A percentile compares a stretch with the other conserved stretches of the same genome.
Conservation (phyloP, 2,329 filamentous ascomycete species). For the Huntiella moniliformis region DNA sequence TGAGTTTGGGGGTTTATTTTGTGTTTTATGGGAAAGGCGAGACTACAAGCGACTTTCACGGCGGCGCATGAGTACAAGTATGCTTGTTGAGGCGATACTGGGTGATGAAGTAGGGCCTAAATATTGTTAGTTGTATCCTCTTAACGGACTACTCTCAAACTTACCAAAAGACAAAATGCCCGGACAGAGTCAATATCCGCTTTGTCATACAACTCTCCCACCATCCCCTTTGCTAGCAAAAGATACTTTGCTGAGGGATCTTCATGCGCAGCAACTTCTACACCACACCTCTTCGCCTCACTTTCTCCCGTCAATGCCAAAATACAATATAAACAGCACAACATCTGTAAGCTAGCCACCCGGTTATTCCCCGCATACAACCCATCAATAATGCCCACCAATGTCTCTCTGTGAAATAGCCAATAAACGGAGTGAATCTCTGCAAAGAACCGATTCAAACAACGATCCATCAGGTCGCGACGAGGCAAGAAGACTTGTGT, state of each 20-base stretch:
- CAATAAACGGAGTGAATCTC: constrained; percentile 17
- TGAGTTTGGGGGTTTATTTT: constrained; percentile 13
- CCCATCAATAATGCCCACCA: constrained; percentile 15
- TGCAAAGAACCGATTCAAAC: constrained; percentile 16
- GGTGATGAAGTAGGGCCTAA: constrained; percentile 4
- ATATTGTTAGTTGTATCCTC: not conserved
- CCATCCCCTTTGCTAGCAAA: constrained; percentile 15
- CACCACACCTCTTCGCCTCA: constrained; percentile 13
- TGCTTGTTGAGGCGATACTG: constrained; percentile 15
- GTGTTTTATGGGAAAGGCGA: constrained; percentile 15
- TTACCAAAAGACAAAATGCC: constrained; percentile 15
- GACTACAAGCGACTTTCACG: constrained; percentile 15
- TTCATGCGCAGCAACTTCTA: not conserved
- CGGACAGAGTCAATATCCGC: constrained; percentile 16
- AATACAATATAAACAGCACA: constrained; percentile 16
- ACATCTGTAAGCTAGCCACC: constrained; percentile 14
- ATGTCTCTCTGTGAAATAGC: constrained; percentile 16
- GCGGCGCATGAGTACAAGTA: constrained; percentile 16
- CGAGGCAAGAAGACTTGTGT: constrained; percentile 15
- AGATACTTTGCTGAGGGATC: constrained; percentile 14
- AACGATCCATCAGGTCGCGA: constrained; percentile 16
- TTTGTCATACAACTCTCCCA: constrained; percentile 15
- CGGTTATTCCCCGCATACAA: constrained; percentile 15
- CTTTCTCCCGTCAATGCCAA: constrained; percentile 16
- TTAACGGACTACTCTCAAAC: not conserved